A percentile compares a stretch with the other conserved stretches of the same genome.
phyloP scores from a whole-genome alignment of 2,329 filamentous ascomycete genomes.

The Cercospora zeina region DNA sequence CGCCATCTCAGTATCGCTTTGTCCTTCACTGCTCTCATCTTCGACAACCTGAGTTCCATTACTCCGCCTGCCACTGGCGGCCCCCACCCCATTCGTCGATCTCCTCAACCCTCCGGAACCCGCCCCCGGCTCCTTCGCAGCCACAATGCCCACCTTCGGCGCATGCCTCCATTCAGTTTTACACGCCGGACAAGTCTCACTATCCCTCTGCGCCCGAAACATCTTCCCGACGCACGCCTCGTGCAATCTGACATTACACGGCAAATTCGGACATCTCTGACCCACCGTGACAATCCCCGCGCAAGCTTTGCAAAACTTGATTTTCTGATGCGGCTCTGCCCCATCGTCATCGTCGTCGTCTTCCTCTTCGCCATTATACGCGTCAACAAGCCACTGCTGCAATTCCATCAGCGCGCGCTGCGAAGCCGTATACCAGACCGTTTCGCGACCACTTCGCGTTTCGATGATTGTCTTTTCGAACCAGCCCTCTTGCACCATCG shows the following conservation, averaged over 20 bases:
- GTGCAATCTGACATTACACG: constrained; percentile 72
- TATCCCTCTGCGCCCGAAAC: constrained; percentile 63
- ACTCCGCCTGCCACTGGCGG: constrained; percentile 23
- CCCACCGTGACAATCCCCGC: constrained; percentile 85
- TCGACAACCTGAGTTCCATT: constrained; percentile 23
- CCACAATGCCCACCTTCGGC: constrained; percentile 56
- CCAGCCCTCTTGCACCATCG: constrained; percentile 78
- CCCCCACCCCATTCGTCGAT: constrained; percentile 23
- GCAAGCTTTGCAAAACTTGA: constrained; percentile 87
- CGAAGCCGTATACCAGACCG: constrained; percentile 73
- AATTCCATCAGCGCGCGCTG: constrained; percentile 83
- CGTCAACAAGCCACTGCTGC: constrained; percentile 77
- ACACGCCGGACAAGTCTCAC: constrained; percentile 64
- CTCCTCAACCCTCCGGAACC: constrained; percentile 18
- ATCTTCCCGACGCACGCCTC: constrained; percentile 72
- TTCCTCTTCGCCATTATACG: constrained; percentile 73
- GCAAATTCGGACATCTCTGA: constrained; percentile 68
- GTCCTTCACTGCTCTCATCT: constrained; percentile 26
- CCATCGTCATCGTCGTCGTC: constrained; percentile 49
- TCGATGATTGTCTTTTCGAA: constrained; percentile 65
- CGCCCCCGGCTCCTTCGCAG: constrained; percentile 33
- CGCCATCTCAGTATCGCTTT: constrained; percentile 22
- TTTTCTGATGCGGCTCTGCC: constrained; percentile 62
- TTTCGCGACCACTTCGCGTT: constrained; percentile 29
- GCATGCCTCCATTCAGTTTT: constrained; percentile 54